Conservation (phyloP, 352 stramenopile species). For the Pythium insidiosum region DNA sequence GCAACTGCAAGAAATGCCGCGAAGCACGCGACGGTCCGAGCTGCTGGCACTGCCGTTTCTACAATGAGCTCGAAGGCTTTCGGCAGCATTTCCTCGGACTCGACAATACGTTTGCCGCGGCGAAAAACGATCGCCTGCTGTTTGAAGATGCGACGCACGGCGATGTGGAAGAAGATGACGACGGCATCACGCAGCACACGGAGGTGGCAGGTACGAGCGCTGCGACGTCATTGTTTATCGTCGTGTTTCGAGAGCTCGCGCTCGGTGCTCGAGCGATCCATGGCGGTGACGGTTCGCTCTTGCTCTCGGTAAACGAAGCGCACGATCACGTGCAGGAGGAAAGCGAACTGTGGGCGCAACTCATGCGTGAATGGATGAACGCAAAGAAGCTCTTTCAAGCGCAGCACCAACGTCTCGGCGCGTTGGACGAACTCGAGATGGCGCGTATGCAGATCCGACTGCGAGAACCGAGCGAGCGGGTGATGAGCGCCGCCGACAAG, state of each 20-base stretch:
- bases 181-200: not conserved
- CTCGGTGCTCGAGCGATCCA: slow-evolving; percentile 14
- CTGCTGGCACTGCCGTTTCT: slow-evolving; percentile 60
- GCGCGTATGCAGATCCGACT: slow-evolving; percentile 60
- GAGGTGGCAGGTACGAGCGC: slow-evolving; percentile 9
- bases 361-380: slow-evolving; percentile 42
- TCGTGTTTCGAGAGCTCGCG: slow-evolving; percentile 54
- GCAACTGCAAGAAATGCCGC: slow-evolving; percentile 59
- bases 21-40: slow-evolving; percentile 42
- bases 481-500: slow-evolving; percentile 27
- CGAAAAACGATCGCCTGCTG: not conserved
- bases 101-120: slow-evolving; percentile 20
- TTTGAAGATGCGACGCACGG: slow-evolving; percentile 4
- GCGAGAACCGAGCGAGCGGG: slow-evolving; percentile 27
- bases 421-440: slow-evolving; percentile 73
- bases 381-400: slow-evolving; percentile 61
- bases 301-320: too few relatives aligned
- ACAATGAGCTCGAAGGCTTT: slow-evolving; percentile 53
- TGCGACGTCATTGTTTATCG: slow-evolving; percentile 26
- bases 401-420: slow-evolving; percentile 62
- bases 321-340: slow-evolving; percentile 33
- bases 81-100: slow-evolving; percentile 47
- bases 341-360: slow-evolving; percentile 30
- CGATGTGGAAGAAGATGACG: not conserved
- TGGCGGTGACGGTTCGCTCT: too few relatives aligned